Base-by-base conservation (phyloP, 2,329 filamentous ascomycete species). In the Aspergillus sp. region DNA sequence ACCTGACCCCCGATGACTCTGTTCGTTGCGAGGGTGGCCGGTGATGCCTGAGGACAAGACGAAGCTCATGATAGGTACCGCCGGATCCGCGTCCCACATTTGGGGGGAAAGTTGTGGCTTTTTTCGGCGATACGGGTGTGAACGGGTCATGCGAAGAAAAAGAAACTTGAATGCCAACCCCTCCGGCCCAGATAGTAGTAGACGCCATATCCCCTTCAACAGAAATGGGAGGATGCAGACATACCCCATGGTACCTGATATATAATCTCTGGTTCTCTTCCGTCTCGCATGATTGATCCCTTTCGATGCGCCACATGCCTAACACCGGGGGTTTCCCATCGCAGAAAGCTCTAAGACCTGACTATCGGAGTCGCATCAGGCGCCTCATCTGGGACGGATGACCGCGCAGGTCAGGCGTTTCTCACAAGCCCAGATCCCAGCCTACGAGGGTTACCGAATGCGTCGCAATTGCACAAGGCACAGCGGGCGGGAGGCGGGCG, bases 51-150 rank as follows among this genome's bases (percentile, higher is more conserved):
- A 56, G 55, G 58, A 58, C 46, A 54, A 53, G 59, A 50, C 54
- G 51, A 56, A 62, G 56, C 56, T 57, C 53, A 60, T 65, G 57
- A 61, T 66, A 61, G 63, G 61, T 60, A 67, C 64, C 64, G 64
- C 65, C 64, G 58, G 61, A 64, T 66, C 64, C 64, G 63, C 58
- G 62, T 63, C 63, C 63, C 63, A 65, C 62, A 61, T 52, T 57
- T 53, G 47, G 49, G 54, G 52, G 51, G 47, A 50, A 38, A 21
- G 11, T 55, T 47, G 62, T 61, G 62, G 62, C 61, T 64, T 65
- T 65, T 61, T 58, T 55, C 45, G 55, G 58, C 58, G 60, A 57
- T 47, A 50, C 61, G 58, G 59, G 58, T 57, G 61, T 43, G 53
- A 58, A 59, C 62, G 54, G 57, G 52, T 50, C 14, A 42, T 42